phyloP scores from a whole-genome alignment of 1,284 basidiomycete genomes.

The Ganoderma multipileum region DNA sequence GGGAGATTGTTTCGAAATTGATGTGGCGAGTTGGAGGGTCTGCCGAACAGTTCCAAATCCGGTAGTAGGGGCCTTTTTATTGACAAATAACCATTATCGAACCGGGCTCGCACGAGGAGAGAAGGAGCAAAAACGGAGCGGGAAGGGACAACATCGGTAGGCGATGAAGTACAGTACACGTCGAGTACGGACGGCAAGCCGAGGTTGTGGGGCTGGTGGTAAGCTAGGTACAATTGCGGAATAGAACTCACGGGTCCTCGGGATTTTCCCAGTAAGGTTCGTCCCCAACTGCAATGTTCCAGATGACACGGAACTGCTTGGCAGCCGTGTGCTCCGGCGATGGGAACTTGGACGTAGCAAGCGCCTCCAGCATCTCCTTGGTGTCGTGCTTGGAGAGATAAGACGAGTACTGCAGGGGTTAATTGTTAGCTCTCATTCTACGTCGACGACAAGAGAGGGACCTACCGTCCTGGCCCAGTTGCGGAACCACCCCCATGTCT shows the following conservation, averaged over 20 bases:
- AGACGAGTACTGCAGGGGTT: constrained; percentile 65
- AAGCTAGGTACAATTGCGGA: constrained; percentile 22
- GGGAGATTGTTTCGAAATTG: background rate
- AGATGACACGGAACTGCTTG: constrained; percentile 66
- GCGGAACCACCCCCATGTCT: constrained; percentile 87
- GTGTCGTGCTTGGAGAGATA: constrained; percentile 52
- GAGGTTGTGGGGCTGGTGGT: background rate
- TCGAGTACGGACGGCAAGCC: constrained; percentile 1
- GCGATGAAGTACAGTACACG: constrained; percentile 14
- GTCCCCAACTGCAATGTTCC: constrained; percentile 74
- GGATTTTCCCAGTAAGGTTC: constrained; percentile 26
- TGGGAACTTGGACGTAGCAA: constrained; percentile 49
- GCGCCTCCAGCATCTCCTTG: constrained; percentile 1
- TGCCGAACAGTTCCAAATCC: constrained; percentile 15
- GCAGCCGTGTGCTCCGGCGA: constrained; percentile 57
- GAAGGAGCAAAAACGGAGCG: constrained; percentile 3
- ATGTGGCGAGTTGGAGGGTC: background rate
- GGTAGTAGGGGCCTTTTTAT: constrained; percentile 24
- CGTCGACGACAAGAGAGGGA: background rate
- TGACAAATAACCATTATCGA: constrained; percentile 23
- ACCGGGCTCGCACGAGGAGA: constrained; percentile 18
- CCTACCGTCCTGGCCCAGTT: constrained; percentile 83
- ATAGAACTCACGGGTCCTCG: constrained; percentile 30
- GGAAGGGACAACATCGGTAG: constrained; percentile 6
- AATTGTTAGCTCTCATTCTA: background rate